Base-by-base conservation (phyloP, 768 basidiomycete genomes). In the Antrodiella citrinella region DNA sequence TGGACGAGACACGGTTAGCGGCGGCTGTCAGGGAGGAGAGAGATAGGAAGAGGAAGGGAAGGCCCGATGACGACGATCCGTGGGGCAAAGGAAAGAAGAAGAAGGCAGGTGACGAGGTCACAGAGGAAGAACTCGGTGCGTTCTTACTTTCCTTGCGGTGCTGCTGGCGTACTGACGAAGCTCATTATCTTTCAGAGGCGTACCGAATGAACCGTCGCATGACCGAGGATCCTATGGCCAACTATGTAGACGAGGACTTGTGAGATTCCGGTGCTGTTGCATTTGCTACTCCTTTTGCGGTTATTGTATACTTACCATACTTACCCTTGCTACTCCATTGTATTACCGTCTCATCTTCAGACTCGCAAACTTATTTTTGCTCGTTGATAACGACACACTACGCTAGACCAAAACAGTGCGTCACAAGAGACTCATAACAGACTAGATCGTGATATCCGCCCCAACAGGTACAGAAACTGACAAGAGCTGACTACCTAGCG, bases 171-270 rank as follows among this genome's bases (percentile, higher is more conserved):
- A 45, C 51, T 44, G n/a, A n/a, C n/a, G n/a, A n/a, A n/a, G n/a
- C n/a, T n/a, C n/a, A n/a, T n/a, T n/a, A n/a, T 48, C 11, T 57
- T 64, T 54, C 72, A 90, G 91, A 96, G 84, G 89, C 87, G n/a
- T 96, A 94, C 66, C 78, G 92, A 51, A 83, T 91, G 78, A 75
- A 65, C 23, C 77, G 76, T 56, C 78, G 80, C 47, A 80, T 82
- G 67, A 71, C 74, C 44, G 89, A 92, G 51, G 92, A 96, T 66
- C 92, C 92, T 3, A 96, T 96, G 92, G 87, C 88, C 38, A 90
- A 88, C 64, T 92, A 93, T 63, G 75, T 90, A 46, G 92, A 92
- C 64, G 56, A 65, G 41, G 80, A 77, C 45, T 54, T 52, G 18
- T 65, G 54, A 40, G n/a, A n/a, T n/a, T n/a, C 48, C 25, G 30